Conservation (phyloP, 2,329 filamentous ascomycete species). For the Colletotrichum karsti region DNA sequence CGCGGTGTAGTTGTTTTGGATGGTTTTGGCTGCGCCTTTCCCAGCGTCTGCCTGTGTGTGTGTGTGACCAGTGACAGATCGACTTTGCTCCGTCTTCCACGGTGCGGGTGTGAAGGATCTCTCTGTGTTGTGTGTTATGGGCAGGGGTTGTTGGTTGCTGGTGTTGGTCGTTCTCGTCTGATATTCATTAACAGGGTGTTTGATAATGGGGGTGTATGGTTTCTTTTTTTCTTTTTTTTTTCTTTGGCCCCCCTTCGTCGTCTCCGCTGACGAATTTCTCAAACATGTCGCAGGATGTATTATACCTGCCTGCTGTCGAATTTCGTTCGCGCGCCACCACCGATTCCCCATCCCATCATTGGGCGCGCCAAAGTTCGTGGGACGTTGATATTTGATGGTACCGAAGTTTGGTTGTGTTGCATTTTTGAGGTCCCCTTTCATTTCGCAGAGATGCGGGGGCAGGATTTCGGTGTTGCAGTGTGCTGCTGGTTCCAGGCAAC, state of each 20-base stretch:
- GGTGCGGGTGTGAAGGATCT: no score
- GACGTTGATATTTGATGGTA: neutral
- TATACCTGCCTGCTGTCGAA: neutral
- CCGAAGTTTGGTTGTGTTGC: neutral
- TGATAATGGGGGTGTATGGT: neutral
- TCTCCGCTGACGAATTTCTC: constrained; percentile 5
- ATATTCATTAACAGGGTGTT: neutral
- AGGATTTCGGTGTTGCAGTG: neutral
- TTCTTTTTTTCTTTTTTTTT: neutral
- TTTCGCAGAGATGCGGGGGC: neutral
- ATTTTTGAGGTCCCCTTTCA: neutral
- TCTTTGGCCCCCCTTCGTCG: neutral
- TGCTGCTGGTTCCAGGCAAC: no score
- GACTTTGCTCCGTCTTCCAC: no score
- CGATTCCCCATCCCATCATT: no score
- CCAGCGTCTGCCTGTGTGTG: no score
- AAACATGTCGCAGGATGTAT: constrained; percentile 21
- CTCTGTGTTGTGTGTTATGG: neutral
- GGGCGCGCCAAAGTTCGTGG: no score
- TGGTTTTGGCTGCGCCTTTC: neutral
- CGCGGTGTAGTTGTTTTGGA: neutral
- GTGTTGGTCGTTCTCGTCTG: constrained; percentile 9
- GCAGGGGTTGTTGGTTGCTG: neutral
- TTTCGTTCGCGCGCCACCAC: no score
- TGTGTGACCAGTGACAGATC: no score